Evolutionary conservation across 2,329 filamentous ascomycete species (phyloP).

Genomic region (Epichloe festucae): DNA sequence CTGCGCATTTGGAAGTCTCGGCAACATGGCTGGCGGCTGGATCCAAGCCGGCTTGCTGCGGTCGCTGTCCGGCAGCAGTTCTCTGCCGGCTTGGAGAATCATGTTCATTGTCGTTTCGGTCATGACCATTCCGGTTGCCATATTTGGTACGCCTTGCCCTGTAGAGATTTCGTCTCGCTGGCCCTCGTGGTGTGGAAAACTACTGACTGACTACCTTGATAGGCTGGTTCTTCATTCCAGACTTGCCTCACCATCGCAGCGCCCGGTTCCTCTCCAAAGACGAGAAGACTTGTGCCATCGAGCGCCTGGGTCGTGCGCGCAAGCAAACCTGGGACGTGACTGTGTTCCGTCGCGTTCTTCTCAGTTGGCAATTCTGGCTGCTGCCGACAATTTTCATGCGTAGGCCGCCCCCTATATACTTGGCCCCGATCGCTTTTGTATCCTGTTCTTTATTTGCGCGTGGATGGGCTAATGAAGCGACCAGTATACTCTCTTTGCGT

Average conservation of each 20-base stretch:
- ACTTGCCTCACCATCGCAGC: conserved; percentile 26
- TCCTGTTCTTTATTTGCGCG: fast-evolving
- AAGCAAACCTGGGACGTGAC: conserved; percentile 7
- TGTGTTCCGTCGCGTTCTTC: conserved; percentile 8
- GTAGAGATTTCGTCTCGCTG: too few species aligned
- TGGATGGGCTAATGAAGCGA: not conserved
- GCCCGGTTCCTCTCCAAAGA: conserved; percentile 25
- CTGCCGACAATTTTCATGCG: conserved; percentile 32
- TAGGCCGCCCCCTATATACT: conserved; percentile 9
- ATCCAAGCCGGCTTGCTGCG: conserved; percentile 28
- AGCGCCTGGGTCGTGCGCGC: conserved; percentile 20
- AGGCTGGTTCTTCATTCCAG: conserved; percentile 32
- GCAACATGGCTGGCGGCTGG: conserved; percentile 31
- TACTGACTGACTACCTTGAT: not conserved
- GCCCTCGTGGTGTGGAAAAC: too few species aligned
- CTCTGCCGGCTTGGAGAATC: conserved; percentile 28
- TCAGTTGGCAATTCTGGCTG: conserved; percentile 33
- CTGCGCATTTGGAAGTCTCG: conserved; percentile 28
- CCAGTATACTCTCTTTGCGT: conserved; percentile 30
- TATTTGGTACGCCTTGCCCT: conserved; percentile 19
- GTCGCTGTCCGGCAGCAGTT: conserved; percentile 18
- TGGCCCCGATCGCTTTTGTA: not conserved
- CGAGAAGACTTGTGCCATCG: conserved; percentile 23
- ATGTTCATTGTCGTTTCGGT: conserved; percentile 28
- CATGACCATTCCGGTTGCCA: conserved; percentile 24